These are phyloP conservation scores for Piromyces finnis DNA, from an alignment of 192 early-diverging fungal genomes.

Conservation along the genomic window DNA sequence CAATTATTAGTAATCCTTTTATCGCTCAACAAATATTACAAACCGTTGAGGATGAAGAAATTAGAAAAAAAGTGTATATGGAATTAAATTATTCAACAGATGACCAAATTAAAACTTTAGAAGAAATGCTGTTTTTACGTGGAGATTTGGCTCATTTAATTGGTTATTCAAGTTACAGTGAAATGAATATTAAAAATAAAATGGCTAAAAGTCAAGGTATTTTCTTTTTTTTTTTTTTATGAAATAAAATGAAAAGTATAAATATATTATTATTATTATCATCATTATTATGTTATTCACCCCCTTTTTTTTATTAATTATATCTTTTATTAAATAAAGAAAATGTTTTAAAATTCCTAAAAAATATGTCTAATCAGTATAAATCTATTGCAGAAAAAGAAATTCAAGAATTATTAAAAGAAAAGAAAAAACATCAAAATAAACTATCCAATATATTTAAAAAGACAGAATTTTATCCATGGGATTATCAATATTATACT, in stretches of 20 bases:
- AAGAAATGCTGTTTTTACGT: conserved; percentile 53
- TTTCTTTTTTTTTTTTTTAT: background rate
- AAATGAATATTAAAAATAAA: conserved; percentile 74
- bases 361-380: conserved; percentile 41
- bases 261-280: background rate
- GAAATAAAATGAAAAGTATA: background rate
- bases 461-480: background rate
- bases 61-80: conserved; percentile 53
- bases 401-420: conserved; percentile 18
- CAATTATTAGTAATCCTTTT: conserved; percentile 33
- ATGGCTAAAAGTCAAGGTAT: conserved; percentile 72
- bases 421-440: conserved; percentile 7
- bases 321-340: conserved; percentile 14
- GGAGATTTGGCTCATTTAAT: conserved; percentile 54
- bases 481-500: background rate
- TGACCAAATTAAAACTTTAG: conserved; percentile 46
- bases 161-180: conserved; percentile 62
- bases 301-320: too few relatives aligned
- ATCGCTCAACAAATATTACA: conserved; percentile 43
- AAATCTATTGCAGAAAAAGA: conserved; percentile 30
- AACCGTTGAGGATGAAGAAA: conserved; percentile 34
- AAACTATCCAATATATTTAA: background rate
- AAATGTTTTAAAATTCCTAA: conserved; percentile 70
- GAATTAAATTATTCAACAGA: conserved; percentile 51
- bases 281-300: background rate